These are phyloP conservation scores for Drechslera avenae DNA, from an alignment of 2,329 filamentous ascomycete species.

Conservation along the genomic window DNA sequence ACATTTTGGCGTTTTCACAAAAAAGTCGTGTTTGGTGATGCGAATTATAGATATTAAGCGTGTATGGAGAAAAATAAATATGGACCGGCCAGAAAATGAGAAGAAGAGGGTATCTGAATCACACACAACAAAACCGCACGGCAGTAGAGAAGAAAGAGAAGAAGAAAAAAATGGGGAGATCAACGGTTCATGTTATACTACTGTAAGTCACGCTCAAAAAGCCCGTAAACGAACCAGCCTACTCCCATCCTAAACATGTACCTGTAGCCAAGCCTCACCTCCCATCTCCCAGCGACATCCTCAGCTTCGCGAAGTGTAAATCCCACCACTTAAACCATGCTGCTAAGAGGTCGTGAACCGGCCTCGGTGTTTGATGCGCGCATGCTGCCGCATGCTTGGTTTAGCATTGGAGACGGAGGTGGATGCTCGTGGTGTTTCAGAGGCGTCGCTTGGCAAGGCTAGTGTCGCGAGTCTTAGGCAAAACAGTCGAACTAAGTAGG, in stretches of 20 bases:
- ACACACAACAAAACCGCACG: slow-evolving; percentile 7
- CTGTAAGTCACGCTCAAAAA: not conserved
- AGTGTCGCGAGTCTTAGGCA: too few relatives aligned
- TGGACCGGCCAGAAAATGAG: slow-evolving; percentile 38
- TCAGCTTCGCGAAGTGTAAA: too few relatives aligned
- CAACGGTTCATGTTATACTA: not conserved
- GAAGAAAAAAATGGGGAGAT: not conserved
- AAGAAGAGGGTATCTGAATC: not conserved
- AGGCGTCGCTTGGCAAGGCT: too few relatives aligned
- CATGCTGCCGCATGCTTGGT: too few relatives aligned
- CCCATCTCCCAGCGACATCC: too few relatives aligned
- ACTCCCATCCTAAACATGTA: slow-evolving; percentile 1
- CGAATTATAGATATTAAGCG: slow-evolving; percentile 25
- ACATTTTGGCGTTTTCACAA: slow-evolving; percentile 7
- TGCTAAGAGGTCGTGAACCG: too few relatives aligned
- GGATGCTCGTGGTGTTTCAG: too few relatives aligned
- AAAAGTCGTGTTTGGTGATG: not conserved
- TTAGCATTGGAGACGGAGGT: too few relatives aligned
- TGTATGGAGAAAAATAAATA: not conserved
- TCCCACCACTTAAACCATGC: too few relatives aligned
- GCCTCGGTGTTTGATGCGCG: too few relatives aligned
- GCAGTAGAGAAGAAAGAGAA: slow-evolving; percentile 14
- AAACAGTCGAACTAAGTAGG: too few relatives aligned
- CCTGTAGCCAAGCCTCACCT: slow-evolving; percentile 25
- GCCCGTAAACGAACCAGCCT: not conserved